These are phyloP conservation scores for Darksidea phi DNA, from an alignment of 495 filamentous ascomycete species.

Conservation along the genomic window DNA sequence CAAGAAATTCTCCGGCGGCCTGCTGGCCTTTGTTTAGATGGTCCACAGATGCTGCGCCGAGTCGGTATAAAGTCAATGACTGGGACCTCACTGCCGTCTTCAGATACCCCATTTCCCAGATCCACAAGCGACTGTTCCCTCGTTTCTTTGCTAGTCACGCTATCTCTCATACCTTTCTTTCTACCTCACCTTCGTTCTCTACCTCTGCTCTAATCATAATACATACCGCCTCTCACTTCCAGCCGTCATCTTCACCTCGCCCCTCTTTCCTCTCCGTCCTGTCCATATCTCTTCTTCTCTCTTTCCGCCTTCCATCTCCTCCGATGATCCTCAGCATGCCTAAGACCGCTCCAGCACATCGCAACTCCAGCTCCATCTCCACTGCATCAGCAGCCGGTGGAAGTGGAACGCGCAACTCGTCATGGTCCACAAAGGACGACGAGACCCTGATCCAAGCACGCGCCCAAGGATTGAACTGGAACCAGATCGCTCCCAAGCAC, in stretches of 20 bases:
- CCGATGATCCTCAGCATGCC: slow-evolving; percentile 35
- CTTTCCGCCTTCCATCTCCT: not conserved
- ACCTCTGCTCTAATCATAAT: slow-evolving; percentile 20
- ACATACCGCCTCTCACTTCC: slow-evolving; percentile 12
- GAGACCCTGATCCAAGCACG: slow-evolving; percentile 60
- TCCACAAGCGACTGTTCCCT: slow-evolving; percentile 13
- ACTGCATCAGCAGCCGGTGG: slow-evolving; percentile 24
- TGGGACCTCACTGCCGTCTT: slow-evolving; percentile 6
- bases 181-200: slow-evolving; percentile 23
- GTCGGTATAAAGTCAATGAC: slow-evolving; percentile 20
- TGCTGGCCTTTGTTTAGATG: slow-evolving; percentile 8
- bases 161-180: slow-evolving; percentile 23
- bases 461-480: slow-evolving; percentile 67
- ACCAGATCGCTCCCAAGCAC: slow-evolving; percentile 63
- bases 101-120: slow-evolving; percentile 28
- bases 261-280: not conserved
- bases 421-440: slow-evolving; percentile 66
- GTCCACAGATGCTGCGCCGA: slow-evolving; percentile 1
- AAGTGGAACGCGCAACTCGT: slow-evolving; percentile 32
- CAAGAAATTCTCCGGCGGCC: slow-evolving; percentile 30
- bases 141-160: slow-evolving; percentile 29
- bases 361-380: slow-evolving; percentile 24
- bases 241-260: slow-evolving; percentile 1
- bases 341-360: slow-evolving; percentile 29
- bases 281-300: slow-evolving; percentile 1